Evolutionary conservation across 371 early-diverging fungal species (phyloP).

Genomic region (Gilbertella persicaria): DNA sequence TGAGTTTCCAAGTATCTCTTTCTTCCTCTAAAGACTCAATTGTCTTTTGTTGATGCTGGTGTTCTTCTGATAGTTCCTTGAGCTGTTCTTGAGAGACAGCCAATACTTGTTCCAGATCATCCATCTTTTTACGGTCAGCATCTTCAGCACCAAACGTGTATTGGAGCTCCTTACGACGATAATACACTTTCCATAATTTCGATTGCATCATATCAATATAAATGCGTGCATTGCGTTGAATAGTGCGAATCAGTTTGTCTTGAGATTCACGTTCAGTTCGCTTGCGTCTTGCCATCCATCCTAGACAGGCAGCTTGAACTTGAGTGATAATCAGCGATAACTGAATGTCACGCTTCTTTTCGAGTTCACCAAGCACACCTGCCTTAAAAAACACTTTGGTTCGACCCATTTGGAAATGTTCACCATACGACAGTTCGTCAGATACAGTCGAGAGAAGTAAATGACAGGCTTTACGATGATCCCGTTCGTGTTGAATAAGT

Average conservation of each 20-base stretch:
- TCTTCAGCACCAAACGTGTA: conserved; percentile 80
- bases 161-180: conserved; percentile 96
- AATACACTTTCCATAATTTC: conserved; percentile 95
- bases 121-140: conserved; percentile 58
- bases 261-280: conserved; percentile 76
- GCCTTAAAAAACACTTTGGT: conserved; percentile 99
- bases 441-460: conserved; percentile 70
- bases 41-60: conserved; percentile 50
- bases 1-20: conserved; percentile 32
- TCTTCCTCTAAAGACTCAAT: conserved; percentile 32
- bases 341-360: conserved; percentile 90
- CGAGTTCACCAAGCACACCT: conserved; percentile 87
- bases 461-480: conserved; percentile 84
- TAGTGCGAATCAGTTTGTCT: conserved; percentile 83
- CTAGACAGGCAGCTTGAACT: conserved; percentile 91
- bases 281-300: conserved; percentile 75
- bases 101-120: conserved; percentile 46
- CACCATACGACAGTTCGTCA: conserved; percentile 58
- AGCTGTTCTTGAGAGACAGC: conserved; percentile 56
- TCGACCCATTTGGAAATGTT: conserved; percentile 90
- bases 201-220: conserved; percentile 88
- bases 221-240: conserved; percentile 90
- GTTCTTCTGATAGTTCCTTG: conserved; percentile 44
- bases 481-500: conserved; percentile 76
- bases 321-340: conserved; percentile 80